Conservation (phyloP, 345 rosid species). For the Trapa incisa region DNA sequence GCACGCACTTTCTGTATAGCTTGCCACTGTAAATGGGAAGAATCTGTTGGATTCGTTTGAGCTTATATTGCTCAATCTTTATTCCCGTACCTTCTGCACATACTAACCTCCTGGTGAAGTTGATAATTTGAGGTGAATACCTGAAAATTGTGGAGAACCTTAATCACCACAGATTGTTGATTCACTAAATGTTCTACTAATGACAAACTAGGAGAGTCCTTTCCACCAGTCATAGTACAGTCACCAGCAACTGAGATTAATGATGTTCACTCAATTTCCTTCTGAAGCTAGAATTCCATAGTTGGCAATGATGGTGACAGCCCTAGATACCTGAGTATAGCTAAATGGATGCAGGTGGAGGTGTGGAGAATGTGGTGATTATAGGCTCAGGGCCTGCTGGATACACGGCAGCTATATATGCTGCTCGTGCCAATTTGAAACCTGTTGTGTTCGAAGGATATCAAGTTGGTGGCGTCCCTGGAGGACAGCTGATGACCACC, state of each 20-base stretch:
- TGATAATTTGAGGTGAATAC: not conserved
- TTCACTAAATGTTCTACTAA: not conserved
- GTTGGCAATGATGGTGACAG: not conserved
- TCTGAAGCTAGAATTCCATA: not conserved
- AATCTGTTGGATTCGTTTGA: too few relatives aligned
- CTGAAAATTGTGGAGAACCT: not conserved
- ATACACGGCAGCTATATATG: constrained; percentile 91
- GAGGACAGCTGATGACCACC: constrained; percentile 97
- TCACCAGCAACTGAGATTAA: not conserved
- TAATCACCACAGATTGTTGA: not conserved
- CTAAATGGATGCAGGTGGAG: constrained; percentile 35
- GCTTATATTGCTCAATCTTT: too few relatives aligned
- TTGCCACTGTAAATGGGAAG: too few relatives aligned
- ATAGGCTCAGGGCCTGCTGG: constrained; percentile 99
- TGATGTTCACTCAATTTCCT: not conserved
- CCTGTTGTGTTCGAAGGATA: constrained; percentile 94
- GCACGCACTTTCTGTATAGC: too few relatives aligned
- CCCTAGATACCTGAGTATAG: not conserved
- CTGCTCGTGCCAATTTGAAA: constrained; percentile 97
- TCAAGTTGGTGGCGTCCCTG: constrained; percentile 97
- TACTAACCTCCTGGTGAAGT: too few relatives aligned
- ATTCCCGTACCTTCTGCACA: too few relatives aligned
- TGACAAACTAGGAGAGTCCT: too few relatives aligned
- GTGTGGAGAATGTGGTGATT: constrained; percentile 76
- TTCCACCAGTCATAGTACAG: too few relatives aligned